phyloP scores from a whole-genome alignment of 1,284 basidiomycete genomes.

The Wallemia ichthyophaga region DNA sequence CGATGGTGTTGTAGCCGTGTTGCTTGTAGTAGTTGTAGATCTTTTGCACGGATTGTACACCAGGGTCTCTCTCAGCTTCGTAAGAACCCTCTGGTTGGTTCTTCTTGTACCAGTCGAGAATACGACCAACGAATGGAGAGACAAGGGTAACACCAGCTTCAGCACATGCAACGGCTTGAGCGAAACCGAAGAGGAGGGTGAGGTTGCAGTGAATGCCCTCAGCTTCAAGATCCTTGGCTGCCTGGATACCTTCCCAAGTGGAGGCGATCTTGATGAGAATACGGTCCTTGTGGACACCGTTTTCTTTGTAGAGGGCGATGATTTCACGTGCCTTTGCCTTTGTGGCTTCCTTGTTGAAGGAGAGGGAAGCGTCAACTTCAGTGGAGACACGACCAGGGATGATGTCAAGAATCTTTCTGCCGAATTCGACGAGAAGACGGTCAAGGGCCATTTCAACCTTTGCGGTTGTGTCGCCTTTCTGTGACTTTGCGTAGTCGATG shows the following conservation, averaged over 20 bases:
- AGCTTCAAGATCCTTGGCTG: slow-evolving; percentile 75
- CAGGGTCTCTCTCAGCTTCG: slow-evolving; percentile 73
- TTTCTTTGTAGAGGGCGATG: slow-evolving; percentile 70
- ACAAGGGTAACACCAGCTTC: slow-evolving; percentile 95
- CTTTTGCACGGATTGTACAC: slow-evolving; percentile 75
- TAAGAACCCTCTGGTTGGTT: slow-evolving; percentile 44
- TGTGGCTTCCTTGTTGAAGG: slow-evolving; percentile 77
- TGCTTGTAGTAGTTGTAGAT: slow-evolving; percentile 99
- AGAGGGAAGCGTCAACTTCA: slow-evolving; percentile 89
- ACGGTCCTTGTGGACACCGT: slow-evolving; percentile 74
- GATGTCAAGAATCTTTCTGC: slow-evolving; percentile 74
- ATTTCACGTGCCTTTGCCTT: slow-evolving; percentile 78
- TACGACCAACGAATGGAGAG: slow-evolving; percentile 95
- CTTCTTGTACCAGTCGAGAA: slow-evolving; percentile 93
- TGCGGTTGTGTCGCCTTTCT: slow-evolving; percentile 36
- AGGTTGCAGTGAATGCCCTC: slow-evolving; percentile 95
- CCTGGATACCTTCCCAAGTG: slow-evolving; percentile 98
- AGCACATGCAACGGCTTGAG: slow-evolving; percentile 90
- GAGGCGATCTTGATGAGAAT: slow-evolving; percentile 97
- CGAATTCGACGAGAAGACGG: slow-evolving; percentile 83
- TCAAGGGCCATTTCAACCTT: slow-evolving; percentile 54
- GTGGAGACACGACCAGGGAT: slow-evolving; percentile 97
- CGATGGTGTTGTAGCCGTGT: slow-evolving; percentile 90
- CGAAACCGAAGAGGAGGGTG: slow-evolving; percentile 93
- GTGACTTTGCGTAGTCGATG: slow-evolving; percentile 46